phyloP scores from a whole-genome alignment of 345 rosid genomes.

The Xanthoceras sorbifolium region DNA sequence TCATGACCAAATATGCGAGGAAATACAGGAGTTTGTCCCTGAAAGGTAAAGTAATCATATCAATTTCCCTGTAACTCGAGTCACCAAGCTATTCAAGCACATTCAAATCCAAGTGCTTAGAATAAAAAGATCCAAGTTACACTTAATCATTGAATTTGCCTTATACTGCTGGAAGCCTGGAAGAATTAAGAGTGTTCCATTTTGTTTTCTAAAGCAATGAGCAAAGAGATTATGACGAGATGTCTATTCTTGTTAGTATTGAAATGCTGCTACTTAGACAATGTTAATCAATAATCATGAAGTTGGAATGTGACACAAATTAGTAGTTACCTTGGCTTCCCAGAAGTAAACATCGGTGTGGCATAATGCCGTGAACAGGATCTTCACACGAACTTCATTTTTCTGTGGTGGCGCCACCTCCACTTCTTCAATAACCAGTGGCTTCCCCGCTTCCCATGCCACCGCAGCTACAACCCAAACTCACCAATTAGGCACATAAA shows the following conservation, averaged over 20 bases:
- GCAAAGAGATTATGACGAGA: not conserved
- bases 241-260: too few species aligned
- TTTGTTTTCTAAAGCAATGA: not conserved
- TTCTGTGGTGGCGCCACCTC: slow-evolving; percentile 92
- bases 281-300: not conserved
- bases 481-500: slow-evolving; percentile 11
- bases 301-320: not conserved
- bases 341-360: slow-evolving; percentile 96
- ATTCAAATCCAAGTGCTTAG: not conserved
- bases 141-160: too few species aligned
- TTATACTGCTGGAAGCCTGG: too few species aligned
- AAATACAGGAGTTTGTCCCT: slow-evolving; percentile 79
- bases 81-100: not conserved
- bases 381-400: slow-evolving; percentile 79
- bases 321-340: slow-evolving; percentile 75
- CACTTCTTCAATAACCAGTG: slow-evolving; percentile 74
- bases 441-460: slow-evolving; percentile 95
- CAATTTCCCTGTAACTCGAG: slow-evolving; percentile 5
- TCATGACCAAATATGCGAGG: slow-evolving; percentile 87
- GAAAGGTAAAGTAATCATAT: not conserved
- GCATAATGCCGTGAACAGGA: slow-evolving; percentile 76
- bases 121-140: not conserved
- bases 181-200: too few species aligned
- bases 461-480: slow-evolving; percentile 62
- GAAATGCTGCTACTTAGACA: not conserved